Conservation (phyloP, 495 filamentous ascomycete genomes). For the Sordaria brevicollis region DNA sequence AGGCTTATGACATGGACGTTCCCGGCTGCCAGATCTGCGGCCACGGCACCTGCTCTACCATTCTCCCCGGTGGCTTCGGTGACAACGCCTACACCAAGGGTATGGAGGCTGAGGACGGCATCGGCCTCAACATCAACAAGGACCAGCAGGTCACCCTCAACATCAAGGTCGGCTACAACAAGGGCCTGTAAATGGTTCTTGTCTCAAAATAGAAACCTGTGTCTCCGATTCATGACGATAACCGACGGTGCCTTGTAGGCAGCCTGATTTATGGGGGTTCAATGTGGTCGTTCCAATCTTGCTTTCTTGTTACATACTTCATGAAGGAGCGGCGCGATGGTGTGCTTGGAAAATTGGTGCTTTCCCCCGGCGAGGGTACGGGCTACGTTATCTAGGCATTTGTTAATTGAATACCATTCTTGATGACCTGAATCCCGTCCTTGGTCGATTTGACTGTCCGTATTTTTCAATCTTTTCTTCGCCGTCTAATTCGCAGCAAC, state of each 20-base stretch:
- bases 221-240: conserved; percentile 4
- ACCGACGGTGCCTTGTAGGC: conserved; percentile 10
- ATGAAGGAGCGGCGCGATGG: not conserved
- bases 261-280: not conserved
- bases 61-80: conserved; percentile 20
- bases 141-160: conserved; percentile 6
- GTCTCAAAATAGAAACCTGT: not conserved
- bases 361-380: not conserved
- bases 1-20: conserved; percentile 18
- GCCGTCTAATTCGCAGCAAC: not conserved
- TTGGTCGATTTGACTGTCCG: not conserved
- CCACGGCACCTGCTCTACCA: conserved; percentile 21
- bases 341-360: not conserved
- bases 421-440: not conserved
- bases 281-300: not conserved
- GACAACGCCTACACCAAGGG: conserved; percentile 27
- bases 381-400: not conserved
- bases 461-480: no score
- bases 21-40: conserved; percentile 25
- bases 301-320: not conserved
- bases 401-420: not conserved
- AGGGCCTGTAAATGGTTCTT: not conserved
- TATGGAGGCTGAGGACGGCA: conserved; percentile 23
- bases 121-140: conserved; percentile 23
- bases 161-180: conserved; percentile 16